Conservation (phyloP, 2,329 filamentous ascomycete species). For the Alternaria brassicicola region DNA sequence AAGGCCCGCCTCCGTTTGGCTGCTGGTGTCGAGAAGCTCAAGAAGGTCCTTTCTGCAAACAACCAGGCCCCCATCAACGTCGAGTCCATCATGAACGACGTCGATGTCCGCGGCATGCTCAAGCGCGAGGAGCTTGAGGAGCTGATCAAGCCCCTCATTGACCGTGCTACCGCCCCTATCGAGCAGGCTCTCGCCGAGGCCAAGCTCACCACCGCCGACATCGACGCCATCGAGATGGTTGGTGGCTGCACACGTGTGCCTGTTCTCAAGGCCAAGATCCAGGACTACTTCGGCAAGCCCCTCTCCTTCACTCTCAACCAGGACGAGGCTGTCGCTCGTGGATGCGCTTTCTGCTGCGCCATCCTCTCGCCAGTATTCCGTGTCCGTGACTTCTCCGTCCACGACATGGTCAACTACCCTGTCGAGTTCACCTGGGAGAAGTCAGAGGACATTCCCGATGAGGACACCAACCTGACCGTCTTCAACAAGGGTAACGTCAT, state of each 20-base stretch:
- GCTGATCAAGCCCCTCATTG: slow-evolving; percentile 82
- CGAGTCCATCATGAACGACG: slow-evolving; percentile 97
- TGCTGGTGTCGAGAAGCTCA: slow-evolving; percentile 92
- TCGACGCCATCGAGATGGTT: slow-evolving; percentile 90
- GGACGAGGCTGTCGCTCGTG: slow-evolving; percentile 94
- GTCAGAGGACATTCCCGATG: slow-evolving; percentile 95
- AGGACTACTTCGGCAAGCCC: slow-evolving; percentile 85
- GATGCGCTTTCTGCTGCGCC: slow-evolving; percentile 96
- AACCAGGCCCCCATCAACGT: slow-evolving; percentile 91
- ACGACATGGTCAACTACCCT: slow-evolving; percentile 97
- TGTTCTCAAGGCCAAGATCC: slow-evolving; percentile 85
- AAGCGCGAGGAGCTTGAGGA: slow-evolving; percentile 94
- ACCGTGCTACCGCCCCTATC: slow-evolving; percentile 73
- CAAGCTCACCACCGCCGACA: slow-evolving; percentile 87
- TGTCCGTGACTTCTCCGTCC: slow-evolving; percentile 95
- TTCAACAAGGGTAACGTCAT: slow-evolving; percentile 97
- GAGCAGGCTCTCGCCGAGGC: slow-evolving; percentile 95
- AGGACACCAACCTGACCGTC: slow-evolving; percentile 95
- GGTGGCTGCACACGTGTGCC: slow-evolving; percentile 95
- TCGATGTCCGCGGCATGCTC: slow-evolving; percentile 86
- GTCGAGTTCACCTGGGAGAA: slow-evolving; percentile 99
- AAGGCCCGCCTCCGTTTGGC: slow-evolving; percentile 89
- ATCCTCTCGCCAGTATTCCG: slow-evolving; percentile 98
- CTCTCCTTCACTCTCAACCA: slow-evolving; percentile 98
- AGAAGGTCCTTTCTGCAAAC: slow-evolving; percentile 98